Percentiles rank a stretch among this genome's conserved stretches.
Conservation (phyloP, 257 asterid genomes). For the Rubia yunnanensis region DNA sequence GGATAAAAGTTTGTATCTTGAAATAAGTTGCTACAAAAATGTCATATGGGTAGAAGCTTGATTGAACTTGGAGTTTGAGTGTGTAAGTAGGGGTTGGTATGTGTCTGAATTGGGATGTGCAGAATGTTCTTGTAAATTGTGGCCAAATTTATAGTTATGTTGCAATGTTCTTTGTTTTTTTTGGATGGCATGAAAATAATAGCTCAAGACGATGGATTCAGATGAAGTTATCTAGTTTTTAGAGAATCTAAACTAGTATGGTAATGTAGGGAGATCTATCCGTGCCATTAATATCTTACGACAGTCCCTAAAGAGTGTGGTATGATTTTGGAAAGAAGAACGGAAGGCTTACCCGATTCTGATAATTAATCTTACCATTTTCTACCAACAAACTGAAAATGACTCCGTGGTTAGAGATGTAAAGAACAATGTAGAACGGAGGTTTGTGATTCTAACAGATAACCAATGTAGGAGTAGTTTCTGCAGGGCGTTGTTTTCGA, state of each 20-base stretch:
- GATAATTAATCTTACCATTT: not conserved
- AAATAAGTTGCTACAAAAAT: not conserved
- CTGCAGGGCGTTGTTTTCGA: not conserved
- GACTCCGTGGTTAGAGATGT: not conserved
- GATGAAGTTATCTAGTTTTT: not conserved
- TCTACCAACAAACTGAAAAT: not conserved
- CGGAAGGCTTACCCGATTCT: not conserved
- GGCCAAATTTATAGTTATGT: not conserved
- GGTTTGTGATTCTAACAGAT: not conserved
- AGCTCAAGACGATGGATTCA: not conserved
- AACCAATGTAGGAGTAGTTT: not conserved
- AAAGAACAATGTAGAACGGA: not conserved
- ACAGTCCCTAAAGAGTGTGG: not conserved
- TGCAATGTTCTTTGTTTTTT: not conserved
- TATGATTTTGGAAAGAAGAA: not conserved
- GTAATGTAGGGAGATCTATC: no score
- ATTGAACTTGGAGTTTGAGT: not conserved
- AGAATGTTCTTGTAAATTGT: no score
- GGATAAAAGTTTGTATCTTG: not conserved
- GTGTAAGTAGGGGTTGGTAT: not conserved
- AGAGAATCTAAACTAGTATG: not conserved
- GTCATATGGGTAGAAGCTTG: not conserved
- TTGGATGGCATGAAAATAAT: not conserved
- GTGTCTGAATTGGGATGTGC: not conserved
- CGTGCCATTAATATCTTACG: no score